Conservation (phyloP, 805 yeast species). For the Debaryomyces tyrocola region DNA sequence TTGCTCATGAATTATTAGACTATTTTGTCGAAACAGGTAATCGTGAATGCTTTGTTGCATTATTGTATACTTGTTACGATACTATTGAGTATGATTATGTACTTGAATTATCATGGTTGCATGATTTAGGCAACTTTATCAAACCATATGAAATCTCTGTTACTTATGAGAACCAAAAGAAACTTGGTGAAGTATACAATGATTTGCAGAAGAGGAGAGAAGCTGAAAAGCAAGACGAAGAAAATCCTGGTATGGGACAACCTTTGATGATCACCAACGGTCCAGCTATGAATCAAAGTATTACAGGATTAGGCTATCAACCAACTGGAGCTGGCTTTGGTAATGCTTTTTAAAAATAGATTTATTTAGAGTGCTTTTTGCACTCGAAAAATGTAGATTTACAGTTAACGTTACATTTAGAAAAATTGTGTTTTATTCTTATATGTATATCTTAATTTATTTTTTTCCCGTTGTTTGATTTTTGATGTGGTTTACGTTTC, state of each 20-base stretch:
- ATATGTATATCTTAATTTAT: not conserved
- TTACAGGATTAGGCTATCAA: conserved; percentile 59
- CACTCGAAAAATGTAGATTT: not conserved
- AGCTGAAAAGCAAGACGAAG: conserved; percentile 49
- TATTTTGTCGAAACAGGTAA: conserved; percentile 97
- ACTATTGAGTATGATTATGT: conserved; percentile 80
- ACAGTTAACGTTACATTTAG: not conserved
- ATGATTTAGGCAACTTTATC: conserved; percentile 76
- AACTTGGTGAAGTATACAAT: conserved; percentile 60
- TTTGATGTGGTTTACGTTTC: not conserved
- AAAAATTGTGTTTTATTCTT: not conserved
- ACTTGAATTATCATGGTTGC: conserved; percentile 87
- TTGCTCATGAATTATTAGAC: conserved; percentile 83
- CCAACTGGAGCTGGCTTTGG: conserved; percentile 75
- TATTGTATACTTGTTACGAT: conserved; percentile 82
- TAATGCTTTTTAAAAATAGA: conserved; percentile 35
- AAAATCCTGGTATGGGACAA: conserved; percentile 52
- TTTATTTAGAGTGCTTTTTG: not conserved
- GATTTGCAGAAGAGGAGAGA: conserved; percentile 73
- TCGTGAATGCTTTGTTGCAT: conserved; percentile 90
- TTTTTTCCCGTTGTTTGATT: not conserved
- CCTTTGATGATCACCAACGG: conserved; percentile 85
- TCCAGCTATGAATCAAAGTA: conserved; percentile 28
- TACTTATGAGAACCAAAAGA: conserved; percentile 73
- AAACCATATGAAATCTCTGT: conserved; percentile 90